A percentile compares a stretch with the other conserved stretches of the same genome.
These are phyloP conservation scores for Pyricularia pennisetigena DNA, from an alignment of 2,329 filamentous ascomycete species.

Conservation along the genomic window DNA sequence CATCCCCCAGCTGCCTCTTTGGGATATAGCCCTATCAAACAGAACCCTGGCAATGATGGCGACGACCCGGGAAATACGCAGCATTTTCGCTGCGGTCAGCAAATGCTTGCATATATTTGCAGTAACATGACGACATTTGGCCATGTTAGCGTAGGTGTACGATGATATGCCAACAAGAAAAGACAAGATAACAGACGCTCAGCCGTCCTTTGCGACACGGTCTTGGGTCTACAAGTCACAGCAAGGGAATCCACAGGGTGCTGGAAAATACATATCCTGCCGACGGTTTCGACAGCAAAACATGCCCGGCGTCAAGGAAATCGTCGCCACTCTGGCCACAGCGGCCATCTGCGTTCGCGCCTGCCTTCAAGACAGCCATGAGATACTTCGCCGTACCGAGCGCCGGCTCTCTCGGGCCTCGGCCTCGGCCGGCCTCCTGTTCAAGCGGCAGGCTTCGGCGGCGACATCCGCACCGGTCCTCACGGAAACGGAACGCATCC, in stretches of 20 bases:
- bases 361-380: not conserved
- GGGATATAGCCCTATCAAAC: not conserved
- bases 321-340: not conserved
- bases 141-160: not conserved
- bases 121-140: not conserved
- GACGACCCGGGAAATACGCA: not conserved
- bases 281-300: not conserved
- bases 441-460: not conserved
- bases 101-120: not conserved
- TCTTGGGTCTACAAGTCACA: not conserved
- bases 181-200: not conserved
- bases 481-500: not conserved
- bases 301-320: not conserved
- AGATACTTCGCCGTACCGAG: not conserved
- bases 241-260: not conserved
- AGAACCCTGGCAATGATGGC: not conserved
- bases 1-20: not conserved
- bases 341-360: not conserved
- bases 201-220: not conserved
- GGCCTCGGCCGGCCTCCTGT: not conserved
- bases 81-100: not conserved
- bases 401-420: not conserved
- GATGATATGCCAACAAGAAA: not conserved
- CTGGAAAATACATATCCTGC: too few species aligned
- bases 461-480: not conserved